phyloP scores from a whole-genome alignment of 1,284 basidiomycete genomes.

The Ustilago hordei region DNA sequence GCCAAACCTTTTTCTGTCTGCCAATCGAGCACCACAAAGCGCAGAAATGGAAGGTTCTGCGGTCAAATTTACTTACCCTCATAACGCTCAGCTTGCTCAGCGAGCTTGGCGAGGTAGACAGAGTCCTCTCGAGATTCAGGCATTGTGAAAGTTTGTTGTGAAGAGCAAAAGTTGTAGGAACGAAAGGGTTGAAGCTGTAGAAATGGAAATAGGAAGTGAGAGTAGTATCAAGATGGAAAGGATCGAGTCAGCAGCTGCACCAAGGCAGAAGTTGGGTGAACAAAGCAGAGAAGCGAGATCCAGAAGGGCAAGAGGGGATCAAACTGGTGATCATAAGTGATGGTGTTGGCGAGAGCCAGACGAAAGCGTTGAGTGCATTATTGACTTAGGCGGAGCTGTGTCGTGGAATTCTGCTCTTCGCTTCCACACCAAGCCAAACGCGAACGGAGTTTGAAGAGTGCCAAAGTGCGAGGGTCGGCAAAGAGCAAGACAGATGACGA shows the following conservation, averaged over 20 bases:
- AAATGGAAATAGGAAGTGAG: neutral
- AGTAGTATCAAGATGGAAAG: neutral
- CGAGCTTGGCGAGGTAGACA: constrained; percentile 70
- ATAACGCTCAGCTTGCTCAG: constrained; percentile 70
- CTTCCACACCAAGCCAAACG: neutral
- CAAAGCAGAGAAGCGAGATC: constrained; percentile 7
- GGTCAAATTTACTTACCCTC: constrained; percentile 59
- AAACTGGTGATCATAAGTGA: neutral
- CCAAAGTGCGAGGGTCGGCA: neutral
- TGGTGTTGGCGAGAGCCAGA: neutral
- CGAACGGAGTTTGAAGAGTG: neutral
- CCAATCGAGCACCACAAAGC: neutral
- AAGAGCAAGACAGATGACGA: neutral
- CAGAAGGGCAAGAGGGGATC: constrained; percentile 8
- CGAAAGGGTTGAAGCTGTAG: constrained; percentile 12
- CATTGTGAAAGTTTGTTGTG: constrained; percentile 54
- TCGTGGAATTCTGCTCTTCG: neutral
- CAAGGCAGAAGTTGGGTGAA: neutral
- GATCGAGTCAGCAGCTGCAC: constrained; percentile 17
- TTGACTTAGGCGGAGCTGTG: neutral
- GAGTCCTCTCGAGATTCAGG: constrained; percentile 68
- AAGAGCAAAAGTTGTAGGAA: constrained; percentile 34
- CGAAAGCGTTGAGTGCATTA: neutral
- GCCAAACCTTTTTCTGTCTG: neutral
- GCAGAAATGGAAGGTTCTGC: neutral